Evolutionary conservation across 345 rosid genomes (phyloP), one percentile per base, ranked within the genome.

Genomic region (Heritiera littoralis): DNA sequence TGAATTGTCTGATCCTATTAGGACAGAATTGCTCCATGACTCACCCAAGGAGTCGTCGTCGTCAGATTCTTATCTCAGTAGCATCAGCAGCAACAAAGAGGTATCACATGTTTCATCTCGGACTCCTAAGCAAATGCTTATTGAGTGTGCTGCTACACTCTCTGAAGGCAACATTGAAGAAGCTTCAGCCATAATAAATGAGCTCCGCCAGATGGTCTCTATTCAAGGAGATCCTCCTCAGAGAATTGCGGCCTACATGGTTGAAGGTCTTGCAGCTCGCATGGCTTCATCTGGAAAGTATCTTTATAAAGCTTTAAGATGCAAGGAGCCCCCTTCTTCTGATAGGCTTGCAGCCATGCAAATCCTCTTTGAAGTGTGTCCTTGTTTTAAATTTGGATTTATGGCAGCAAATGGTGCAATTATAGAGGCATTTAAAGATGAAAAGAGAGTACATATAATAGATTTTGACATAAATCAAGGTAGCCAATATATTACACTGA

Each of bases 281-380:
- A 87, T 96, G 92, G 97, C 98, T 81, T 85, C 89, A 51, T 94
- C 99, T 30, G 99, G 99, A 28, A 96, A 87, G 77, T 90, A 78
- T 69, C 91, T 96, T 15, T 96, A 96, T 82, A 92, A 82, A 85
- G 90, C 99, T 74, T 83, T 96, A 78, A 96, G 88, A 86, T 96
- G 99, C 90, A 96, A 96, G 85, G 99, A 94, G 84, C 97, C 99
- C 78, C 99, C 99, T 76, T 88, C 97, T 23, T 87, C 86, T 49
- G 98, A 96, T 80, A 89, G 98, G 85, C 97, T 96, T 41, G 98
- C 99, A 63, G 99, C 99, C 0, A 96, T 96, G 99, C 99, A 96
- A 80, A 92, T 96, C 65, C 94, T 96, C 72, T 94, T 96, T 72
- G 99, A 96, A 87, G 87, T 94, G 20, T 96, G 99, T 86, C 99